phyloP scores from a whole-genome alignment of 176 grass and related monocot species.

The Lolium multiflorum region DNA sequence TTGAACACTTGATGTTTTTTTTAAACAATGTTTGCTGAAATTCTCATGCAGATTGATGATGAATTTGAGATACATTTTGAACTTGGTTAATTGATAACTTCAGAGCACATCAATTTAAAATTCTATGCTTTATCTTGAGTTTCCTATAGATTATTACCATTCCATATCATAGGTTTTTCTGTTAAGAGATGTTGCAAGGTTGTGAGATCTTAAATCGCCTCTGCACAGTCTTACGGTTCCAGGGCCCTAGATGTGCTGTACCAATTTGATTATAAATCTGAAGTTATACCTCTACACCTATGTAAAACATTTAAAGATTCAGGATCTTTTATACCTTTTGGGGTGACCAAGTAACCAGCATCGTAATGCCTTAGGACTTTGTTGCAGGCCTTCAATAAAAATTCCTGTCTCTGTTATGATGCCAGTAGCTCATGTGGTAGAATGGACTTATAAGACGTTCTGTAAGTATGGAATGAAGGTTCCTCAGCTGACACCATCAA shows the following conservation, averaged over 20 bases:
- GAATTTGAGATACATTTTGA: conserved; percentile 29
- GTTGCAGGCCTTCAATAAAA: conserved; percentile 86
- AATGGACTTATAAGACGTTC: conserved; percentile 83
- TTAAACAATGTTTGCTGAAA: not conserved
- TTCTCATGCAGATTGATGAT: conserved; percentile 30
- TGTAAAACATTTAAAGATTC: conserved; percentile 16
- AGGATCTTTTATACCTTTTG: conserved; percentile 13
- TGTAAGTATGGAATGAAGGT: conserved; percentile 89
- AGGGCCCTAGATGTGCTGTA: not conserved
- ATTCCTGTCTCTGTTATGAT: conserved; percentile 90
- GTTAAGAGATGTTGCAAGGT: not conserved
- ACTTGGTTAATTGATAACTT: conserved; percentile 16
- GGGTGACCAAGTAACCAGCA: not conserved
- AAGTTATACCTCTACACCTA: not conserved
- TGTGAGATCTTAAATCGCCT: conserved; percentile 1
- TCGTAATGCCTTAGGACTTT: conserved; percentile 46
- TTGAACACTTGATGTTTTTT: conserved; percentile 8
- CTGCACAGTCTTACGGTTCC: not conserved
- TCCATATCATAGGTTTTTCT: conserved; percentile 8
- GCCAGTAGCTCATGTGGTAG: conserved; percentile 91
- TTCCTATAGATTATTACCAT: conserved; percentile 1
- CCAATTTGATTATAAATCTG: not conserved
- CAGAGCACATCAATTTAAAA: not conserved
- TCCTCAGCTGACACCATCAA: conserved; percentile 96
- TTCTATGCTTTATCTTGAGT: not conserved